phyloP scores from a whole-genome alignment of 768 basidiomycete species.

The Leccinum fibrillosum region DNA sequence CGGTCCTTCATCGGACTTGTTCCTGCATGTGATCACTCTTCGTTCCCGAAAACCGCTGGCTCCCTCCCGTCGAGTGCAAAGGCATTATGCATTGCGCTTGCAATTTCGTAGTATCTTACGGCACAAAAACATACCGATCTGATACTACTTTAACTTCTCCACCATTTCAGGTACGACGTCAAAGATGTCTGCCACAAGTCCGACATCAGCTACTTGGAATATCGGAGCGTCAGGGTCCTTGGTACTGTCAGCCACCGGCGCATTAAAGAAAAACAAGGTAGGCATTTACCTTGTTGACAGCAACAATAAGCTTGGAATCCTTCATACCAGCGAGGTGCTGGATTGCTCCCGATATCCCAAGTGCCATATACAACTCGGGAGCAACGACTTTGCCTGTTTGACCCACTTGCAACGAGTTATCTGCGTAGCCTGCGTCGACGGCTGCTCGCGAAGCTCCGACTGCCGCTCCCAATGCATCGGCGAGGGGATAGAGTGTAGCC shows the following conservation, averaged over 20 bases:
- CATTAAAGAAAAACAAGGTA: neutral
- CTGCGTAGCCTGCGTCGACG: conserved; percentile 96
- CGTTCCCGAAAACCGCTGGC: neutral
- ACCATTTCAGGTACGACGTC: conserved; percentile 88
- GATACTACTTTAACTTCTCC: conserved; percentile 70
- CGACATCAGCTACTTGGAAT: conserved; percentile 96
- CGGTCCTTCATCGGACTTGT: no score
- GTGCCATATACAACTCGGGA: conserved; percentile 91
- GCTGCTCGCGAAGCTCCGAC: conserved; percentile 98
- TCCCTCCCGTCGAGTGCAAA: neutral
- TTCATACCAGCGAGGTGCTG: conserved; percentile 99
- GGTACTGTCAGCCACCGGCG: conserved; percentile 12
- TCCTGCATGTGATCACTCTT: neutral
- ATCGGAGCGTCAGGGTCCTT: conserved; percentile 98
- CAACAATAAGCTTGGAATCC: conserved; percentile 96
- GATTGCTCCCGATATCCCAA: conserved; percentile 98
- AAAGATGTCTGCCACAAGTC: conserved; percentile 91
- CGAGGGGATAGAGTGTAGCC: conserved; percentile 81
- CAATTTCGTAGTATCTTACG: conserved; percentile 8
- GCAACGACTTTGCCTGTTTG: conserved; percentile 99
- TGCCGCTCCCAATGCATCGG: conserved; percentile 90
- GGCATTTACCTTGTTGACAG: conserved; percentile 82
- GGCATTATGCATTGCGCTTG: neutral
- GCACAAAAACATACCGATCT: conserved; percentile 11
- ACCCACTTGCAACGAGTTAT: conserved; percentile 98